Conservation (phyloP, 2,329 filamentous ascomycete species). For the Verticillium dahliae region DNA sequence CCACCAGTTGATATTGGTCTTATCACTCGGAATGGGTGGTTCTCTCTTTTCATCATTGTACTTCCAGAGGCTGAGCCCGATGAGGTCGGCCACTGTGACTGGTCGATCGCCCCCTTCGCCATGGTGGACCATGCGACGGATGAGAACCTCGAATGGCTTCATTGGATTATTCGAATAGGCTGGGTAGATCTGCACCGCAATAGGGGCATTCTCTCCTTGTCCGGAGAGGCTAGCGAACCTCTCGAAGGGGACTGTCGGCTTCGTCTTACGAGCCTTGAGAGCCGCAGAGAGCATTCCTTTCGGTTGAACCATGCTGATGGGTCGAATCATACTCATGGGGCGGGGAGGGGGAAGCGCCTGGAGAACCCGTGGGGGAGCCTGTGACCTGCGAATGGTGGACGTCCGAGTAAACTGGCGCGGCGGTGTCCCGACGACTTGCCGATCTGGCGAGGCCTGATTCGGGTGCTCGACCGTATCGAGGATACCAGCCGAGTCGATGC, state of each 20-base stretch:
- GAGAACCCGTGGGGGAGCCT: slow-evolving; percentile 50
- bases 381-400: slow-evolving; percentile 58
- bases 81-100: slow-evolving; percentile 73
- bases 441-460: slow-evolving; percentile 45
- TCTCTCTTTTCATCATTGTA: slow-evolving; percentile 73
- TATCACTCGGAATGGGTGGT: slow-evolving; percentile 56
- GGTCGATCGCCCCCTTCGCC: slow-evolving; percentile 55
- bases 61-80: slow-evolving; percentile 70
- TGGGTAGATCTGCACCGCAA: slow-evolving; percentile 71
- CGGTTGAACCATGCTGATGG: slow-evolving; percentile 61
- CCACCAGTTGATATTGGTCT: slow-evolving; percentile 76
- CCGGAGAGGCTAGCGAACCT: slow-evolving; percentile 71
- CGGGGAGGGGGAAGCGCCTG: slow-evolving; percentile 65
- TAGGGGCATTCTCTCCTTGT: slow-evolving; percentile 69
- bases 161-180: slow-evolving; percentile 61
- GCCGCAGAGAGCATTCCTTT: slow-evolving; percentile 66
- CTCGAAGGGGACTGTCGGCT: slow-evolving; percentile 66
- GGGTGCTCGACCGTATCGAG: slow-evolving; percentile 58
- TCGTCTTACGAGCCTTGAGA: slow-evolving; percentile 65
- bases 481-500: slow-evolving; percentile 65
- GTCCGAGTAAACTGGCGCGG: slow-evolving; percentile 54
- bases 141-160: slow-evolving; percentile 64
- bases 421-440: slow-evolving; percentile 57
- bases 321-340: slow-evolving; percentile 56
- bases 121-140: slow-evolving; percentile 62